Conservation (phyloP, 441 rosid species). For the Biscutella laevigata region DNA sequence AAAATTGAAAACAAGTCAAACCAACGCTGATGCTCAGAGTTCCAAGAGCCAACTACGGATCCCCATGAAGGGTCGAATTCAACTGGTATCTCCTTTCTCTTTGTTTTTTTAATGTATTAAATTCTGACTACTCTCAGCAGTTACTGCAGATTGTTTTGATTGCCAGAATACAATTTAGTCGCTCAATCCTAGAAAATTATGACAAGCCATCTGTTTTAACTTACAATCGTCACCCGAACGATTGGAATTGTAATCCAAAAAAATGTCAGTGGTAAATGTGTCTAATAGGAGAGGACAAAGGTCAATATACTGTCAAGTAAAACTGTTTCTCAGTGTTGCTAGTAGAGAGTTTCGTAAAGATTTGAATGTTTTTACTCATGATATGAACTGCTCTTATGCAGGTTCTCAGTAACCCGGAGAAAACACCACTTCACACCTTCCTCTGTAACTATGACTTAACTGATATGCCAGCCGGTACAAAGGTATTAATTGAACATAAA, state of each 20-base stretch:
- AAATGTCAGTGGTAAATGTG: neutral
- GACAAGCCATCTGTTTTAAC: neutral
- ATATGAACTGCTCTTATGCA: slow-evolving; percentile 27
- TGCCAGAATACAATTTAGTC: neutral
- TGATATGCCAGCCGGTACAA: slow-evolving; percentile 92
- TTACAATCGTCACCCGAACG: neutral
- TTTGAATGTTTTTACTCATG: slow-evolving; percentile 13
- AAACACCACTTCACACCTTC: slow-evolving; percentile 91
- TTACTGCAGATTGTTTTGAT: neutral
- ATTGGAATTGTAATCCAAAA: neutral
- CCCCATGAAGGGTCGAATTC: slow-evolving; percentile 94
- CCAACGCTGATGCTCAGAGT: slow-evolving; percentile 50
- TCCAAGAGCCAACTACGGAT: slow-evolving; percentile 61
- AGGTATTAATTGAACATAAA: slow-evolving; percentile 40
- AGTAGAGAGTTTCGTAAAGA: neutral
- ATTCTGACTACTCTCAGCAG: neutral
- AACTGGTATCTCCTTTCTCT: slow-evolving; percentile 50
- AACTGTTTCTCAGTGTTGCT: slow-evolving; percentile 11
- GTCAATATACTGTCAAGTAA: no score
- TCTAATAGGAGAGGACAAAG: neutral
- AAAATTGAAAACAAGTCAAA: slow-evolving; percentile 39
- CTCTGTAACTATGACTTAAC: slow-evolving; percentile 90
- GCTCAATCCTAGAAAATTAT: neutral
- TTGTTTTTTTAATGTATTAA: neutral
- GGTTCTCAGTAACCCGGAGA: slow-evolving; percentile 98